phyloP scores from a whole-genome alignment of 1,139 yeast species.

The Candida sp. region DNA sequence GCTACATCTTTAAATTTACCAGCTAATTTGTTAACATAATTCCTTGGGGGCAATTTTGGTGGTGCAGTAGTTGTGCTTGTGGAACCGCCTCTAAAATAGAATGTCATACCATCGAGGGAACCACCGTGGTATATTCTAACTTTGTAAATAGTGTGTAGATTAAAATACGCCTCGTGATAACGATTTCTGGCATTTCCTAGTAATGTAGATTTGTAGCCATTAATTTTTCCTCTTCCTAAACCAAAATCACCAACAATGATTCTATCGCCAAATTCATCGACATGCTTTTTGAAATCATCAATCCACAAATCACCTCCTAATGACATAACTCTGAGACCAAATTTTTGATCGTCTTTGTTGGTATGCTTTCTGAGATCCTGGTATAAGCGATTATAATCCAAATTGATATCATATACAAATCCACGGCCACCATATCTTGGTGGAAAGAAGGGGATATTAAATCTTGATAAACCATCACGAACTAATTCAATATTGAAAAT shows the following conservation, averaged over 20 bases:
- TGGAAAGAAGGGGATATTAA: constrained; percentile 60
- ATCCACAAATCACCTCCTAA: constrained; percentile 36
- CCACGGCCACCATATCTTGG: constrained; percentile 54
- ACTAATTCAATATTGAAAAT: constrained; percentile 68
- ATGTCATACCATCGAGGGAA: constrained; percentile 72
- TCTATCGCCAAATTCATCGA: constrained; percentile 11
- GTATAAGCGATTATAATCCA: constrained; percentile 48
- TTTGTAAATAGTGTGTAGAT: constrained; percentile 29
- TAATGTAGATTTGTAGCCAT: constrained; percentile 44
- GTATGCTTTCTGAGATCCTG: constrained; percentile 25
- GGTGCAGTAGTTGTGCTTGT: constrained; percentile 19
- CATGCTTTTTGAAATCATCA: constrained; percentile 24
- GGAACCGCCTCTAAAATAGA: constrained; percentile 13
- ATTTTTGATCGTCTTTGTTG: constrained; percentile 28
- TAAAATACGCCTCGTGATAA: constrained; percentile 25
- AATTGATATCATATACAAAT: constrained; percentile 46
- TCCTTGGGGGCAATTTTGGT: constrained; percentile 48
- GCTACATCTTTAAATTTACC: constrained; percentile 12
- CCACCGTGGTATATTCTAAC: constrained; percentile 67
- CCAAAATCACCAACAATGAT: constrained; percentile 41
- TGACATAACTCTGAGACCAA: constrained; percentile 48
- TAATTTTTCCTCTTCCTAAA: constrained; percentile 28
- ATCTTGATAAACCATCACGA: constrained; percentile 62
- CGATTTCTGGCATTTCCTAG: constrained; percentile 32
- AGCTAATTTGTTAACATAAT: constrained; percentile 35